Evolutionary conservation across 2,329 filamentous ascomycete genomes (phyloP).

Genomic region (Ophiostoma sp.): DNA sequence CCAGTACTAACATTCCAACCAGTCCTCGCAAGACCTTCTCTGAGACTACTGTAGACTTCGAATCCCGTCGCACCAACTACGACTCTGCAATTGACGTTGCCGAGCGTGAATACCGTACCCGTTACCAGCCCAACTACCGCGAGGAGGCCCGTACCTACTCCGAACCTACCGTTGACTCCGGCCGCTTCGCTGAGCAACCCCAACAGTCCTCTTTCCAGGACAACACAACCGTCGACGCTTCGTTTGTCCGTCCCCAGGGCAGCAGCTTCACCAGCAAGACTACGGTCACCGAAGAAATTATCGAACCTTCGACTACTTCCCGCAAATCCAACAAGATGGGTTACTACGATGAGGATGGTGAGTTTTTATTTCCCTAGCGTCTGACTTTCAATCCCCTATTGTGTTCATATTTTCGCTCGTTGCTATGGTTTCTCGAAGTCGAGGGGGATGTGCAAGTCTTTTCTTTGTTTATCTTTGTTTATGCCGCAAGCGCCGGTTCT

Average conservation of each 20-base stretch:
- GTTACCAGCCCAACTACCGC: constrained; percentile 47
- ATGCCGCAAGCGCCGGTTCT: background rate
- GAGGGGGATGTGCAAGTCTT: background rate
- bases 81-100: constrained; percentile 54
- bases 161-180: constrained; percentile 36
- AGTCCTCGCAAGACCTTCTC: constrained; percentile 45
- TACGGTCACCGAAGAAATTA: constrained; percentile 61
- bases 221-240: constrained; percentile 51
- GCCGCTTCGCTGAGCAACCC: constrained; percentile 31
- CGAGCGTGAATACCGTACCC: constrained; percentile 62
- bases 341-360: constrained; percentile 60
- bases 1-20: constrained; percentile 17
- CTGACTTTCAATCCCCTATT: background rate
- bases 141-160: constrained; percentile 35
- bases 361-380: constrained; percentile 29
- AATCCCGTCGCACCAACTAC: constrained; percentile 46
- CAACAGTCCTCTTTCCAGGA: constrained; percentile 46
- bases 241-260: constrained; percentile 33
- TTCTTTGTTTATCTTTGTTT: background rate
- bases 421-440: constrained; percentile 11
- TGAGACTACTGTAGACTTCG: constrained; percentile 62
- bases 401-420: background rate
- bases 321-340: constrained; percentile 56
- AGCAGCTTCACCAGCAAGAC: constrained; percentile 49
- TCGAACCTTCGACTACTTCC: constrained; percentile 41